A percentile compares a stretch with the other conserved stretches of the same genome.
phyloP scores from a whole-genome alignment of 2,329 filamentous ascomycete genomes.

The Dryadomyces quercus-mongolicae region DNA sequence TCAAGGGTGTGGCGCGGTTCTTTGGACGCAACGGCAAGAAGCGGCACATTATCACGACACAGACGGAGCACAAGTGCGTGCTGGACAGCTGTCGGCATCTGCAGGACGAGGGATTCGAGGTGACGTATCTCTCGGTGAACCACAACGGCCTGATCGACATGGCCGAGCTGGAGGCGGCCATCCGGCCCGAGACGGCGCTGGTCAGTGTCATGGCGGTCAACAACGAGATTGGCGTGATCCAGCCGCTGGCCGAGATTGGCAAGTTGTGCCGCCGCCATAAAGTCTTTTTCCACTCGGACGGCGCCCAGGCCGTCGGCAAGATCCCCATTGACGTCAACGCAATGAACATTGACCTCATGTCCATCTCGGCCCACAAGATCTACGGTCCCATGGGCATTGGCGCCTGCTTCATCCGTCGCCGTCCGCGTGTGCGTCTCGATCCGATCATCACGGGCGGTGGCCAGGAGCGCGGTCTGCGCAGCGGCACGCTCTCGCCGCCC shows the following conservation, averaged over 20 bases:
- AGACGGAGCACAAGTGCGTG: constrained; percentile 98
- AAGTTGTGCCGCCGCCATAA: constrained; percentile 83
- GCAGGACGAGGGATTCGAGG: constrained; percentile 89
- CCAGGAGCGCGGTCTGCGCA: constrained; percentile 88
- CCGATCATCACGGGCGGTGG: constrained; percentile 94
- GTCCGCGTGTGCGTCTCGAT: constrained; percentile 86
- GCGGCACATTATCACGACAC: constrained; percentile 93
- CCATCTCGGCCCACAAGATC: constrained; percentile 96
- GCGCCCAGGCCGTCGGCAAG: constrained; percentile 95
- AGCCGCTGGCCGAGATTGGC: constrained; percentile 88
- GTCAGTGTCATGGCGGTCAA: constrained; percentile 99
- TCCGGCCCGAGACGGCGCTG: constrained; percentile 78
- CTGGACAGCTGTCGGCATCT: constrained; percentile 93
- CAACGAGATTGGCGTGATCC: constrained; percentile 99
- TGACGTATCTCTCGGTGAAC: constrained; percentile 93
- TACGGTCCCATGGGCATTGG: constrained; percentile 97
- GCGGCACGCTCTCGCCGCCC: constrained; percentile 83
- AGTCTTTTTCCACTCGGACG: constrained; percentile 97
- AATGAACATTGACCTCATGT: constrained; percentile 98
- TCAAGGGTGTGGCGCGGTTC: constrained; percentile 95
- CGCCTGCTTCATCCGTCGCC: constrained; percentile 86
- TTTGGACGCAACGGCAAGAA: constrained; percentile 91
- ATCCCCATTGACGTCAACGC: constrained; percentile 93
- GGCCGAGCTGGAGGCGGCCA: constrained; percentile 74
- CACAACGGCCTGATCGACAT: constrained; percentile 76